A percentile compares a stretch with the other conserved stretches of the same genome.
Conservation (phyloP, 2,329 filamentous ascomycete genomes). For the Fusarium graminum region DNA sequence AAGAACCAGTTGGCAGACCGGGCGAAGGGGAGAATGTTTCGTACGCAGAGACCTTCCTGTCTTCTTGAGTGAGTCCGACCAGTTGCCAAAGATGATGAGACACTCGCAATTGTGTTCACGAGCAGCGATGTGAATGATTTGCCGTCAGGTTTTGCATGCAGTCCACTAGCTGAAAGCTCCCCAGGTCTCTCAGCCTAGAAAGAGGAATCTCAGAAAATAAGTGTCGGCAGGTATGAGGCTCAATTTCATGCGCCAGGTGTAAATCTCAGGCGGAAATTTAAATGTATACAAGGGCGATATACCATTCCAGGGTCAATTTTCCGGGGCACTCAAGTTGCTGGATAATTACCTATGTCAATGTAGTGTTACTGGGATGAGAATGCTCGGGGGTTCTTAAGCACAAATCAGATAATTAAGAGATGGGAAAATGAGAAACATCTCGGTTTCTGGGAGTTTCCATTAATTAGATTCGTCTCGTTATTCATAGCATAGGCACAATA, state of each 20-base stretch:
- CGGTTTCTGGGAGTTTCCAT: conserved; percentile 16
- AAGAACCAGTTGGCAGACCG: not conserved
- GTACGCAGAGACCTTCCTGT: not conserved
- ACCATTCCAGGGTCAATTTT: not conserved
- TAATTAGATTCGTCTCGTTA: conserved; percentile 19
- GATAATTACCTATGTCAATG: not conserved
- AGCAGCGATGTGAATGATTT: not conserved
- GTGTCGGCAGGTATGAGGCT: not conserved
- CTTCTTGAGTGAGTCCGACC: not conserved
- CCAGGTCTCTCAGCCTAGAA: not conserved
- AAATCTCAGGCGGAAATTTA: not conserved
- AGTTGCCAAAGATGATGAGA: not conserved
- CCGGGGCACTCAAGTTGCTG: not conserved
- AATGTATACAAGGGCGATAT: not conserved
- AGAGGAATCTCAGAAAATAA: not conserved
- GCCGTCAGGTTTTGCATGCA: not conserved
- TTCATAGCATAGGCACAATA: conserved; percentile 31
- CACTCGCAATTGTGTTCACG: not conserved
- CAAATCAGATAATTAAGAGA: not conserved
- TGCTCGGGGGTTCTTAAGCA: not conserved
- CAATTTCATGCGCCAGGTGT: not conserved
- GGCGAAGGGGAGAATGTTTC: not conserved
- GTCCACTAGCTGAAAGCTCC: not conserved
- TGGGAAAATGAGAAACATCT: not conserved
- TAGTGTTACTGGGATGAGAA: not conserved